Evolutionary conservation across 164 flowering plant genomes (phyloP), one percentile per base, ranked within the genome.

Genomic region (Chloranthus sessilifolius): DNA sequence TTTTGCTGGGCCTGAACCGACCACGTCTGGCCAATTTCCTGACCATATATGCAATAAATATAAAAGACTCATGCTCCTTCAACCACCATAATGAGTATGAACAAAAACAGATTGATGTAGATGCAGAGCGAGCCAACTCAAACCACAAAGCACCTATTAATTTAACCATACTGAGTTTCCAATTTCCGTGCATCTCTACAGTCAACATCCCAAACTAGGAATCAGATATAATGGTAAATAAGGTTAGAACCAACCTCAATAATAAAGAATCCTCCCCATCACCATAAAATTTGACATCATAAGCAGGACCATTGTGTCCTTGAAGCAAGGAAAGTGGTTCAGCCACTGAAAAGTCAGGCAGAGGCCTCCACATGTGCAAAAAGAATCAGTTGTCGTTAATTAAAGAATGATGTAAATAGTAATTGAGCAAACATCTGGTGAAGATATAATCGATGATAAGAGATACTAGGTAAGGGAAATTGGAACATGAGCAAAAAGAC

Each of bases 271-370:
- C 89, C 23, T 87, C 86, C 14, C 62, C 78, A 14, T 76, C 60
- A 0, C 89, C 95, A 20, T 77, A 89, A 61, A 88, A 94, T 53
- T 89, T 81, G 53, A 81, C 79, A 76, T 94, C 99, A 63, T 89
- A 94, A 3, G 85, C 88, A 46, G 99, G 95, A 30, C 97, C 99
- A 50, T 82, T 74, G 58, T 88, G 99, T 35, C 73, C 99, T 59
- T 59, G 71, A 43, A 83, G 58, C 25, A 72, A 62, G 40, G 74
- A 74, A 56, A 50, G 29, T 11, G 99, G 95, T 52, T 80, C 83
- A 26, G 85, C 84, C 45, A 58, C 74, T 30, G 62, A 37, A 50
- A 56, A 70, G 6, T 82, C 73, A 49, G 38, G 40, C 43, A 59
- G 55, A 55, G 50, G 23, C 52, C 63, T 67, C 47, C 50, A 44